Percentiles rank a stretch among this genome's conserved stretches.
phyloP scores from a whole-genome alignment of 495 filamentous ascomycete genomes.

The Penicillium steckii region DNA sequence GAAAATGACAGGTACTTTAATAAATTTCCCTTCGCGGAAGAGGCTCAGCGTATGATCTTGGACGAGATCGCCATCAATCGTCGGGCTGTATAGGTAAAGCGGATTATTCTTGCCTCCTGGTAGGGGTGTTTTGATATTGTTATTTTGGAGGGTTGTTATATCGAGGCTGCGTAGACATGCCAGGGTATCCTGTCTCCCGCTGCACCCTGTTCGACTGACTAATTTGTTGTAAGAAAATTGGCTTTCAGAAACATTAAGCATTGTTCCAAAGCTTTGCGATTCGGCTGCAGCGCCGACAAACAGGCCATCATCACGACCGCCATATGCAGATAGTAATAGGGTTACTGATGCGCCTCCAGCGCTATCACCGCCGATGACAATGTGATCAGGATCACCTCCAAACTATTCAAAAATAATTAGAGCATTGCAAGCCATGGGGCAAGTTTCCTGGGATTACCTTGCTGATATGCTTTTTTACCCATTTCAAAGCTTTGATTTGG shows the following conservation, averaged over 20 bases:
- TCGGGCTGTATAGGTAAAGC: constrained; percentile 59
- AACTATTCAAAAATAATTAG: constrained; percentile 45
- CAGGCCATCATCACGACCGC: constrained; percentile 50
- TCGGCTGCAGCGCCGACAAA: constrained; percentile 66
- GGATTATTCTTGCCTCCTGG: constrained; percentile 49
- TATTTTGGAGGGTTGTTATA: constrained; percentile 45
- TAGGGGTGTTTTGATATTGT: constrained; percentile 54
- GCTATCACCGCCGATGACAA: constrained; percentile 70
- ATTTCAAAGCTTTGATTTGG: constrained; percentile 63
- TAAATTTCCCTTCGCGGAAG: constrained; percentile 58
- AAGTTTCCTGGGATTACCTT: constrained; percentile 29
- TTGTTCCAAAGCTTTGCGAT: constrained; percentile 62
- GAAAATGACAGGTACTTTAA: constrained; percentile 67
- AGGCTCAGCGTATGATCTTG: constrained; percentile 58
- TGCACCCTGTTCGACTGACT: constrained; percentile 55
- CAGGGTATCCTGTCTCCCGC: constrained; percentile 44
- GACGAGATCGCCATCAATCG: constrained; percentile 58
- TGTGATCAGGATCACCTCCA: constrained; percentile 69
- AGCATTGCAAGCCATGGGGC: not conserved
- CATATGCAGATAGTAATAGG: constrained; percentile 65
- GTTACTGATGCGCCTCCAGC: constrained; percentile 68
- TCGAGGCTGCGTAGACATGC: constrained; percentile 57
- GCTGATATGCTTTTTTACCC: constrained; percentile 66
- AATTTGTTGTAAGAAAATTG: constrained; percentile 68
- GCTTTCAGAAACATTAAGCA: constrained; percentile 56